phyloP scores from a whole-genome alignment of 306 rosid genomes.

The Castanospermum australe region DNA sequence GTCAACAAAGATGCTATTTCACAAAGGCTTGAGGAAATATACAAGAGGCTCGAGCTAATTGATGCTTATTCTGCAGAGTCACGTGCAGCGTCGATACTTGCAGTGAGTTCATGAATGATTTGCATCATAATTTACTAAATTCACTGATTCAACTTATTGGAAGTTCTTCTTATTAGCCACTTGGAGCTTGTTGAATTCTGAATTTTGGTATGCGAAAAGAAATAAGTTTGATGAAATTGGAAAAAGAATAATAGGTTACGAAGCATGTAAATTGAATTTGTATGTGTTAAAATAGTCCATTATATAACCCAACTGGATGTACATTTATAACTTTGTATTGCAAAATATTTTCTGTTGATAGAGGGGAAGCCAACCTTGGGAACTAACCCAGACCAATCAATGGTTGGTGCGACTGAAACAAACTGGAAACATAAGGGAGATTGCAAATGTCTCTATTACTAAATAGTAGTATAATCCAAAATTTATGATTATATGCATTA shows the following conservation, averaged over 20 bases:
- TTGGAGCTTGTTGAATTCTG: slow-evolving; percentile 2
- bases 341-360: not conserved
- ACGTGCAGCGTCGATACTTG: slow-evolving; percentile 97
- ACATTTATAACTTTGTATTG: not conserved
- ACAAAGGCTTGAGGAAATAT: slow-evolving; percentile 81
- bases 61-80: slow-evolving; percentile 95
- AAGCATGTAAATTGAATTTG: not conserved
- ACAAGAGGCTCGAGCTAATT: slow-evolving; percentile 88
- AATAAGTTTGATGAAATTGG: not conserved
- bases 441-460: not conserved
- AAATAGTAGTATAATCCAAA: not conserved
- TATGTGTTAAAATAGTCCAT: not conserved
- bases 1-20: slow-evolving; percentile 56
- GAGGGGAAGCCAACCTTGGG: not conserved
- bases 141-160: not conserved
- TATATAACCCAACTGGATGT: not conserved
- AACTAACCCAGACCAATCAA: not conserved
- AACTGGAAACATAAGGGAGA: not conserved
- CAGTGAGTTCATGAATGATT: slow-evolving; percentile 58
- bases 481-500: not conserved
- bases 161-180: slow-evolving; percentile 4
- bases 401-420: not conserved
- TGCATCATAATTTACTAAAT: slow-evolving; percentile 18
- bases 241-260: not conserved
- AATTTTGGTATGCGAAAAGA: not conserved